phyloP scores from a whole-genome alignment of 2,329 filamentous ascomycete genomes.

The Stromatinia cepivora region DNA sequence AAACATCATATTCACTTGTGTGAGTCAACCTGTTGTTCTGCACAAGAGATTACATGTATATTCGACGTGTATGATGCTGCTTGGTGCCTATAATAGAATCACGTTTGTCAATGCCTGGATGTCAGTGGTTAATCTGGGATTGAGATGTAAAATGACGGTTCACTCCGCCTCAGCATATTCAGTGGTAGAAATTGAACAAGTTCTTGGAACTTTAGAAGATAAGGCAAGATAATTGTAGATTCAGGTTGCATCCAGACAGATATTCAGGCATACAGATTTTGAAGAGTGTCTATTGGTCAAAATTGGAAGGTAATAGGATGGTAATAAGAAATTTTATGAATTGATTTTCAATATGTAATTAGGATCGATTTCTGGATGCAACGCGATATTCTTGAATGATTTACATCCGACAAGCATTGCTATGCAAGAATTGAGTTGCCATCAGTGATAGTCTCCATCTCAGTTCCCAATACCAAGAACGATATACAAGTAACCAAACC shows the following conservation, averaged over 20 bases:
- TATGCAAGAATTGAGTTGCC: neutral
- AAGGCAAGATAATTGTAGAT: no score
- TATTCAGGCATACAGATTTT: rapidly evolving
- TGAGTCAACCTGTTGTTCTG: no score
- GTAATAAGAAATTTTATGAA: neutral
- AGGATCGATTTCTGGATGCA: rapidly evolving
- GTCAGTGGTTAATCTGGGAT: neutral
- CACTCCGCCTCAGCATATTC: neutral
- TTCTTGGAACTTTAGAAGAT: neutral
- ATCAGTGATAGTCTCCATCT: neutral
- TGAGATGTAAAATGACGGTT: no score
- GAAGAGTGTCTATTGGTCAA: neutral
- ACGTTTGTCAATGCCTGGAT: neutral
- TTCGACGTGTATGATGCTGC: no score
- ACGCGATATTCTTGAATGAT: neutral
- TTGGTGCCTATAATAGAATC: no score
- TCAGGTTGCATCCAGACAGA: neutral
- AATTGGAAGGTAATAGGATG: neutral
- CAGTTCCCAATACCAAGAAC: neutral
- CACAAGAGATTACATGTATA: neutral
- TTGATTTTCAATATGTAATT: neutral
- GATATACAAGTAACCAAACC: neutral
- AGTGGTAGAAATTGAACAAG: neutral
- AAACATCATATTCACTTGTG: neutral
- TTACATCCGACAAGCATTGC: neutral